Percentiles rank a stretch among this genome's conserved stretches.
Conservation (phyloP, 2,329 filamentous ascomycete genomes). For the Colletotrichum falcatum region DNA sequence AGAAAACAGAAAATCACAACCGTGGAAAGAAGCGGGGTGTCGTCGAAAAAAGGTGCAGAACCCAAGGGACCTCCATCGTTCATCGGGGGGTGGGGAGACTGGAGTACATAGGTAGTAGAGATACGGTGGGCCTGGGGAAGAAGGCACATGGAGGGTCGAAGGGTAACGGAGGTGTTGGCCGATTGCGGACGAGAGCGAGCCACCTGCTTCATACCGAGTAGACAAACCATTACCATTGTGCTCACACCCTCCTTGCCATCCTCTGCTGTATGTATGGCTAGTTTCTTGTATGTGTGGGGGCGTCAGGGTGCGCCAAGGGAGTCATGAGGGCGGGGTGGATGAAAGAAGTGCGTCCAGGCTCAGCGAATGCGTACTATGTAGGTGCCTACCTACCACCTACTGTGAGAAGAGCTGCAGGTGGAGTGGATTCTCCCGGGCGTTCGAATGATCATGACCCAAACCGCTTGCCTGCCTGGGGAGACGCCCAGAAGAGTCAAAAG, state of each 20-base stretch:
- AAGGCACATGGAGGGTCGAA: not conserved
- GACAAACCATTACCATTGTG: constrained; percentile 1
- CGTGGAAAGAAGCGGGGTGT: constrained; percentile 19
- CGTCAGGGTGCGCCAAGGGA: not conserved
- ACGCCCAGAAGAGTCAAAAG: constrained; percentile 3
- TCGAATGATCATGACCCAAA: constrained; percentile 22
- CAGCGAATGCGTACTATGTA: constrained; percentile 14
- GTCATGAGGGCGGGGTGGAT: not conserved
- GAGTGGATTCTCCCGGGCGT: constrained; percentile 10
- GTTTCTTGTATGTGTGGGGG: constrained; percentile 12
- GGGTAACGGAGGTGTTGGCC: constrained; percentile 10
- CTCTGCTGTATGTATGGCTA: not conserved
- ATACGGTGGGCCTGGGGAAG: constrained; percentile 5
- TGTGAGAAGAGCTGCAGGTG: constrained; percentile 26
- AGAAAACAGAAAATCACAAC: not conserved
- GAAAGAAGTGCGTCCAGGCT: not conserved
- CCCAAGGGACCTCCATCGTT: constrained; percentile 1
- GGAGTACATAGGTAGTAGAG: constrained; percentile 16
- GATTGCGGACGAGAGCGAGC: constrained; percentile 7
- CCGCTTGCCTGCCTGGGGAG: constrained; percentile 18
- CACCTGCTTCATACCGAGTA: constrained; percentile 1
- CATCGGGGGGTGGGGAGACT: constrained; percentile 26
- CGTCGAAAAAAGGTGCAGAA: constrained; percentile 14
- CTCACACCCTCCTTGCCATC: constrained; percentile 10
- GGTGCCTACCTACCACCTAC: too few species aligned